Percentiles rank a stretch among this genome's conserved stretches.
Evolutionary conservation across 202 grass and related monocot genomes (phyloP).

Genomic region (Saccharum hybrid): DNA sequence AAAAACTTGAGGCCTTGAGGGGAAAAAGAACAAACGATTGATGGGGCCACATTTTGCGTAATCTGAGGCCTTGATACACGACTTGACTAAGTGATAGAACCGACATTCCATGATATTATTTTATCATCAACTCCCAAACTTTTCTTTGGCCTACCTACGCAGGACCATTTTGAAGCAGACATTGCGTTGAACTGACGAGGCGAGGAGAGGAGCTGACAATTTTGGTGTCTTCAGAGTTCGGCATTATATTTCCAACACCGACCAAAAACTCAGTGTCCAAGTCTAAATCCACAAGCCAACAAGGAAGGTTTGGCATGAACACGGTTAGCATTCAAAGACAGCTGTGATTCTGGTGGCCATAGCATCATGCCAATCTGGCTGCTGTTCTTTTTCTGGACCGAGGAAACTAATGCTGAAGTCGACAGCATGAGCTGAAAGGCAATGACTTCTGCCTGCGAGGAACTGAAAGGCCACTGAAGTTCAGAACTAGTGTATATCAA

Average conservation of each 20-base stretch:
- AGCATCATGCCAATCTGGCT: conserved; percentile 1
- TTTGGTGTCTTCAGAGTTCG: conserved; percentile 19
- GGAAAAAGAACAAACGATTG: background rate
- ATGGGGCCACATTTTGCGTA: background rate
- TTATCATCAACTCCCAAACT: background rate
- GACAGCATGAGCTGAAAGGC: background rate
- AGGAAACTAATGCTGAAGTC: background rate
- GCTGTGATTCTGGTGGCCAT: background rate
- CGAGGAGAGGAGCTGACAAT: background rate
- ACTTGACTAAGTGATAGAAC: background rate
- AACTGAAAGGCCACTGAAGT: background rate
- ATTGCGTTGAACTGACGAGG: background rate
- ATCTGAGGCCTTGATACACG: background rate
- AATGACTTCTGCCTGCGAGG: background rate
- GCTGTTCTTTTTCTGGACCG: background rate
- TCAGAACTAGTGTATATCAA: background rate
- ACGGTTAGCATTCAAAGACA: background rate
- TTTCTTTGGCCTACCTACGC: background rate
- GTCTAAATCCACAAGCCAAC: conserved; percentile 25
- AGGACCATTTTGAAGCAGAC: background rate
- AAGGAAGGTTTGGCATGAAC: conserved; percentile 39
- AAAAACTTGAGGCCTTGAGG: background rate
- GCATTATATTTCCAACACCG: background rate
- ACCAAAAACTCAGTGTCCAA: background rate
- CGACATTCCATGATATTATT: background rate